phyloP scores from a whole-genome alignment of 225 moss, liverwort and hornwort genomes.

The Physcomitrium patens region DNA sequence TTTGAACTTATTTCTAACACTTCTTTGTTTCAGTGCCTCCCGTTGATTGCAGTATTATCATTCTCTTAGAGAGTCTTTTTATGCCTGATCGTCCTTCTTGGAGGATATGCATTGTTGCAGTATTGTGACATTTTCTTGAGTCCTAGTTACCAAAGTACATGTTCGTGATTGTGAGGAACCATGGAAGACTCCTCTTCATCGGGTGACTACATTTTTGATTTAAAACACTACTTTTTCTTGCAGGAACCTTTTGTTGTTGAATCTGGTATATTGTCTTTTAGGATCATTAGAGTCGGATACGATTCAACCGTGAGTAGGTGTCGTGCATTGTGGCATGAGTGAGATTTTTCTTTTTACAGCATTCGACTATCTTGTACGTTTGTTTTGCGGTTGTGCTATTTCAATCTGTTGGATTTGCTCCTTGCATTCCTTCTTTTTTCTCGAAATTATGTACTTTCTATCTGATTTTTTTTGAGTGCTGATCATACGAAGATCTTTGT shows the following conservation, averaged over 20 bases:
- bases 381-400: constrained; percentile 26
- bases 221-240: background rate
- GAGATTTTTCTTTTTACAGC: constrained; percentile 11
- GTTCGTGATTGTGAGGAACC: background rate
- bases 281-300: constrained; percentile 29
- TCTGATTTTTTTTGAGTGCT: constrained; percentile 15
- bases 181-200: background rate
- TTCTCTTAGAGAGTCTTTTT: constrained; percentile 19
- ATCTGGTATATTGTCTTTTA: background rate
- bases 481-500: constrained; percentile 14
- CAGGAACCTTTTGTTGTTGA: background rate
- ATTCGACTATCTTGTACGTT: constrained; percentile 24
- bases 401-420: constrained; percentile 13
- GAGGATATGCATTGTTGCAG: constrained; percentile 31
- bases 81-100: constrained; percentile 26
- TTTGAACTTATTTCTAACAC: background rate
- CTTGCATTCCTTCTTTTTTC: constrained; percentile 4
- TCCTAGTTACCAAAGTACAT: background rate
- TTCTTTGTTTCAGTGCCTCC: constrained; percentile 30
- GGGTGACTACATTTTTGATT: background rate
- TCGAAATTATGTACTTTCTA: constrained; percentile 1
- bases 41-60: constrained; percentile 20
- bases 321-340: background rate
- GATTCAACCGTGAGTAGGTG: constrained; percentile 5
- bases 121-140: background rate